A percentile compares a stretch with the other conserved stretches of the same genome.
These are phyloP conservation scores for Carex arenaria DNA, from an alignment of 202 grass and related monocot species.

Conservation along the genomic window DNA sequence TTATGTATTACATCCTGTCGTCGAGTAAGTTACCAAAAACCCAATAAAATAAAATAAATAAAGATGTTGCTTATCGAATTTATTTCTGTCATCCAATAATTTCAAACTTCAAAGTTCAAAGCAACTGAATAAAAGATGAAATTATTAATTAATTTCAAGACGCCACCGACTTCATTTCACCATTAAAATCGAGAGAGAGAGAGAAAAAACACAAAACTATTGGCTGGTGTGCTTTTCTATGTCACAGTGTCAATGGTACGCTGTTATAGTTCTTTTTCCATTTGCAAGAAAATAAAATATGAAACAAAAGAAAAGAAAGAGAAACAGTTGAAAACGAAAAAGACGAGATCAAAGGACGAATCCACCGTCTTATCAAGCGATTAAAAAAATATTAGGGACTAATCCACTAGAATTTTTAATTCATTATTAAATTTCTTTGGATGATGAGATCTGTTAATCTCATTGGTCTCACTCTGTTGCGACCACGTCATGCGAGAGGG, in stretches of 20 bases:
- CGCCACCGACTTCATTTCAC: neutral
- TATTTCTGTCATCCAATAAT: neutral
- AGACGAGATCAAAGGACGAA: neutral
- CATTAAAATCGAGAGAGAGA: neutral
- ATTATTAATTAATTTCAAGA: neutral
- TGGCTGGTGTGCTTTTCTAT: neutral
- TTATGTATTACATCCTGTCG: neutral
- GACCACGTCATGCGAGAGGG: slow-evolving; percentile 3
- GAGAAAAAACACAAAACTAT: neutral
- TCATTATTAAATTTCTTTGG: neutral
- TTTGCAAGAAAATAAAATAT: neutral
- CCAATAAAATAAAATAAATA: too few relatives aligned
- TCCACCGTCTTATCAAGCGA: neutral
- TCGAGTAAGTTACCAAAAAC: neutral
- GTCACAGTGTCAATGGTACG: neutral
- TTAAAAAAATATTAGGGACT: neutral
- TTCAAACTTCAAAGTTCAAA: neutral
- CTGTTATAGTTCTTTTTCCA: neutral
- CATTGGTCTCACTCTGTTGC: slow-evolving; percentile 1
- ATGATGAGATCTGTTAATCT: slow-evolving; percentile 11
- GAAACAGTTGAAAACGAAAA: neutral
- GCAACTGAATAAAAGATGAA: neutral
- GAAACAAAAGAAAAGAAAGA: neutral
- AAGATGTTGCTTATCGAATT: neutral
- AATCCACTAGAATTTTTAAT: slow-evolving; percentile 1